Evolutionary conservation across 352 stramenopile species (phyloP).

Genomic region (Globisporangium irregulare): DNA sequence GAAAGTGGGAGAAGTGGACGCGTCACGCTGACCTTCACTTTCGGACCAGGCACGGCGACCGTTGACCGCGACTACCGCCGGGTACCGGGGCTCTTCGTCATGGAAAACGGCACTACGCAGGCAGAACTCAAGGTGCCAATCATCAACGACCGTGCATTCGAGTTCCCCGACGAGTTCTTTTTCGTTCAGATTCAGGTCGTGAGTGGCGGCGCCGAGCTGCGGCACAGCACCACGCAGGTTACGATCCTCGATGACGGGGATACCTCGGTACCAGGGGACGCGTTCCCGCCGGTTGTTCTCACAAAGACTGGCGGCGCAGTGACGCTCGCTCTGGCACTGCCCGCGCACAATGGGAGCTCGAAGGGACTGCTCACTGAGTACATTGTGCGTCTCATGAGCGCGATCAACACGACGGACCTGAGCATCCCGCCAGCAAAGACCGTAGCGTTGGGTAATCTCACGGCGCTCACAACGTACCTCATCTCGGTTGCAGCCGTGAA

Average conservation of each 20-base stretch:
- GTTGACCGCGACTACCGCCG: slow-evolving; percentile 48
- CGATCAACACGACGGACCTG: slow-evolving; percentile 14
- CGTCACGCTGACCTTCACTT: slow-evolving; percentile 38
- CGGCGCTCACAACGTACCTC: slow-evolving; percentile 30
- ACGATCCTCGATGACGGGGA: slow-evolving; percentile 62
- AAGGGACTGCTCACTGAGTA: slow-evolving; percentile 32
- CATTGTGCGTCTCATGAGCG: slow-evolving; percentile 28
- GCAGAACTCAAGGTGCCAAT: slow-evolving; percentile 43
- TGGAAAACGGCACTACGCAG: slow-evolving; percentile 38
- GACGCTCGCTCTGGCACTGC: slow-evolving; percentile 27
- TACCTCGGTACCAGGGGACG: slow-evolving; percentile 29
- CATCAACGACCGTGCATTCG: slow-evolving; percentile 55
- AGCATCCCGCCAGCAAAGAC: slow-evolving; percentile 10
- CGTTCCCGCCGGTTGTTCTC: slow-evolving; percentile 20
- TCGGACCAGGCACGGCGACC: slow-evolving; percentile 34
- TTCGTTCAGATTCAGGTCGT: slow-evolving; percentile 29
- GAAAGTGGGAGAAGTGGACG: slow-evolving; percentile 36
- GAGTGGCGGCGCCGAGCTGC: slow-evolving; percentile 26
- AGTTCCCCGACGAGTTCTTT: slow-evolving; percentile 52
- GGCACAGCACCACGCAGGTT: slow-evolving; percentile 18
- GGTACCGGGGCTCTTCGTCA: slow-evolving; percentile 19
- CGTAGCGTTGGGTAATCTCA: slow-evolving; percentile 30
- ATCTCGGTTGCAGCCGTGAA: slow-evolving; percentile 41
- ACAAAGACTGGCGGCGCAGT: slow-evolving; percentile 39
- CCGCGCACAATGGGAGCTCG: slow-evolving; percentile 51